phyloP scores from a whole-genome alignment of 1,139 yeast genomes.

The Suhomyces panamericanus region DNA sequence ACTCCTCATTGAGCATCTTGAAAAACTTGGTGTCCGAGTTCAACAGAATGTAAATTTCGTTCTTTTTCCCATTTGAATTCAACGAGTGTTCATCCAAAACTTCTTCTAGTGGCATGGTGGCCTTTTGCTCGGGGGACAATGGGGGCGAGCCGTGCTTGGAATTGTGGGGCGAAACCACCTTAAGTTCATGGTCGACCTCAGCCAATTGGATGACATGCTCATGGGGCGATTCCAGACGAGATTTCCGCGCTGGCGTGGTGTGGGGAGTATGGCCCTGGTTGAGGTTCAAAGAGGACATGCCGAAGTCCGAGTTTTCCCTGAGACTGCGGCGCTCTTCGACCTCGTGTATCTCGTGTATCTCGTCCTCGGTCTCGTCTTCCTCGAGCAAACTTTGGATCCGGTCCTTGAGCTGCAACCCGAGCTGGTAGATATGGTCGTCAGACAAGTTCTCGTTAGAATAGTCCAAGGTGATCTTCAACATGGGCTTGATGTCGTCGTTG shows the following conservation, averaged over 20 bases:
- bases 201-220: constrained; percentile 23
- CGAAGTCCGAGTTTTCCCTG: background rate
- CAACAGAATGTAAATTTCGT: constrained; percentile 39
- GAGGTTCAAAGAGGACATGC: background rate
- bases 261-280: background rate
- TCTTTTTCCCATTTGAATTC: constrained; percentile 14
- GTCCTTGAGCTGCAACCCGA: constrained; percentile 33
- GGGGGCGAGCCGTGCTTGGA: constrained; percentile 13
- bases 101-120: constrained; percentile 7
- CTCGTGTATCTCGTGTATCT: constrained; percentile 3
- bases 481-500: constrained; percentile 32
- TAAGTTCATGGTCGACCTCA: constrained; percentile 20
- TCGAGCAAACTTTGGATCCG: constrained; percentile 32
- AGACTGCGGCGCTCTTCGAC: constrained; percentile 6
- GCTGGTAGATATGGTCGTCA: constrained; percentile 38
- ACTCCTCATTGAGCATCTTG: constrained; percentile 55
- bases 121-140: constrained; percentile 15
- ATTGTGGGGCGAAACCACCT: constrained; percentile 22
- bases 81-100: constrained; percentile 3
- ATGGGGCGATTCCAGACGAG: constrained; percentile 9
- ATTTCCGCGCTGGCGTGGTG: background rate
- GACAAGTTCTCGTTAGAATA: constrained; percentile 31
- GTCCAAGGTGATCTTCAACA: constrained; percentile 41
- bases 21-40: constrained; percentile 55
- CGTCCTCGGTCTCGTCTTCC: constrained; percentile 19